phyloP scores from a whole-genome alignment of 768 basidiomycete species.

The Pleurotus citrinopileatus region DNA sequence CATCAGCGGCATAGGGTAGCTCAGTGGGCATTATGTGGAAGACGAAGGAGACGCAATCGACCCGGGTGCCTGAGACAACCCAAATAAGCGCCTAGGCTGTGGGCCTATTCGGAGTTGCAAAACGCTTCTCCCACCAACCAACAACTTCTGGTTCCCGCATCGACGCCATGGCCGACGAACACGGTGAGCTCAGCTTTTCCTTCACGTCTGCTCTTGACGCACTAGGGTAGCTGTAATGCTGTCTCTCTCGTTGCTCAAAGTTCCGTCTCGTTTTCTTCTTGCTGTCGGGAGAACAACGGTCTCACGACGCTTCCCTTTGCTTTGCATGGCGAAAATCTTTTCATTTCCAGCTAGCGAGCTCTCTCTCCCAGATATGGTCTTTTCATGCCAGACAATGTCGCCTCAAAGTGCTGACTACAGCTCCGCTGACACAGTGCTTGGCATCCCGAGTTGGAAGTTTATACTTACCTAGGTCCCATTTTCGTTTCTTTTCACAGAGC shows the following conservation, averaged over 20 bases:
- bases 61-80: no score
- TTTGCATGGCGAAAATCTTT: constrained; percentile 49
- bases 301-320: constrained; percentile 60
- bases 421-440: constrained; percentile 25
- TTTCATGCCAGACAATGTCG: constrained; percentile 24
- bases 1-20: constrained; percentile 94
- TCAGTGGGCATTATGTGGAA: constrained; percentile 62
- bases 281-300: constrained; percentile 42
- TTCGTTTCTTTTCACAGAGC: constrained; percentile 46
- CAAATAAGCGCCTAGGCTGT: neutral
- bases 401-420: constrained; percentile 35
- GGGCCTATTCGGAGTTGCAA: constrained; percentile 36
- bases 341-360: constrained; percentile 63
- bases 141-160: constrained; percentile 1
- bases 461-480: constrained; percentile 49
- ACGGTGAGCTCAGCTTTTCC: constrained; percentile 44
- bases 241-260: constrained; percentile 14
- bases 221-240: constrained; percentile 14
- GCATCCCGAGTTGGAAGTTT: constrained; percentile 22
- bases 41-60: constrained; percentile 10
- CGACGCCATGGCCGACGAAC: constrained; percentile 46
- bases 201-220: constrained; percentile 20
- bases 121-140: constrained; percentile 18
- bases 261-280: constrained; percentile 28
- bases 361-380: constrained; percentile 25